Evolutionary conservation across 2,329 filamentous ascomycete species (phyloP), one percentile per base, ranked within the genome.

Genomic region (Orbilia quercus): DNA sequence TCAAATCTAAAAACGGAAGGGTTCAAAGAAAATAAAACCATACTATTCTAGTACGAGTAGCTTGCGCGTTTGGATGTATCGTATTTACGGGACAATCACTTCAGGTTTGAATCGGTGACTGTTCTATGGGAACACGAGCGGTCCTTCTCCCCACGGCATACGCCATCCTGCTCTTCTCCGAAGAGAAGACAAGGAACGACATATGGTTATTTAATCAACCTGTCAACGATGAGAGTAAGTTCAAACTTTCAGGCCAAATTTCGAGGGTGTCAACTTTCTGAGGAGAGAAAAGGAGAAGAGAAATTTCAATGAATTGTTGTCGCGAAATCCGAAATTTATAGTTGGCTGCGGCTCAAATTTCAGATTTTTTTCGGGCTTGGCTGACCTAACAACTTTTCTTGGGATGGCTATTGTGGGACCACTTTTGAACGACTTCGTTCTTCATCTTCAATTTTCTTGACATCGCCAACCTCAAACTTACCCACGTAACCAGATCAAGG

Each of bases 41-140:
- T 28, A n/a, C n/a, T n/a, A n/a, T n/a, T n/a, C n/a, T n/a, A n/a
- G n/a, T n/a, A n/a, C n/a, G n/a, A n/a, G 20, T 40, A 42, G 6
- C n/a, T 14, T 47, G 12, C 18, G 20, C 28, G 9, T 20, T 23
- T 28, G 47, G 34, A 66, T 73, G 69, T 73, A 66, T 73, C 69
- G 69, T 73, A 73, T 73, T 73, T 73, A 73, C 69, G 69, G 69
- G 69, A 73, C 69, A 73, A 73, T 73, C 69, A 73, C 69, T 59
- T 73, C 69, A 73, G 47, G 16, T 73, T 25, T 25, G 51, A 72
- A 50, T 73, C 69, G 47, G 69, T 73, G 69, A 65, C 69, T 73
- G 69, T 73, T 73, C 69, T 73, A 55, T 74, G 64, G 70, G 70
- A 74, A 67, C 55, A 74, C 70, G 70, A 67, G 63, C 18, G 44